Evolutionary conservation across 352 stramenopile genomes (phyloP).

Genomic region (Globisporangium alternatum): DNA sequence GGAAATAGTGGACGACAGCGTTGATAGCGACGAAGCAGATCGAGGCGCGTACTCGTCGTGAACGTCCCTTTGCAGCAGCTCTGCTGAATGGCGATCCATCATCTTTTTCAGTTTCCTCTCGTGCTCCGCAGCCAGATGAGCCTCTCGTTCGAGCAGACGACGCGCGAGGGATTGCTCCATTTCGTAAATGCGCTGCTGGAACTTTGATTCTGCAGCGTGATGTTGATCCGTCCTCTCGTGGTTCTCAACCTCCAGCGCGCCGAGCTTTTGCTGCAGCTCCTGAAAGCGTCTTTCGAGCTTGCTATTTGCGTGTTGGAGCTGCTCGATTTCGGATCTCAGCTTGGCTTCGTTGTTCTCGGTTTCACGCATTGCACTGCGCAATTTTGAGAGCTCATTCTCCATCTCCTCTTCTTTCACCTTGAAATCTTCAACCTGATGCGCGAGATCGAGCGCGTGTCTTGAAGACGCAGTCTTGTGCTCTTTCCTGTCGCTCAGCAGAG

Average conservation of each 20-base stretch:
- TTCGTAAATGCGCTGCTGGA: conserved; percentile 24
- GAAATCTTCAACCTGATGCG: conserved; percentile 17
- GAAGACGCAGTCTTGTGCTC: conserved; percentile 17
- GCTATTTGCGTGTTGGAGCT: conserved; percentile 9
- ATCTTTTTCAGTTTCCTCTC: conserved; percentile 32
- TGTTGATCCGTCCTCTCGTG: conserved; percentile 12
- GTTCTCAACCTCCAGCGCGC: conserved; percentile 5
- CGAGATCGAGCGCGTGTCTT: conserved; percentile 13
- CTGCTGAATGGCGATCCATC: conserved; percentile 37
- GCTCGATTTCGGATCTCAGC: conserved; percentile 9
- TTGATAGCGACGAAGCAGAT: conserved; percentile 26
- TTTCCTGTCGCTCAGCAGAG: conserved; percentile 31
- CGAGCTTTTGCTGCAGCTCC: conserved; percentile 25
- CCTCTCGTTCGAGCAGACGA: conserved; percentile 31
- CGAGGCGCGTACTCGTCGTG: conserved; percentile 5
- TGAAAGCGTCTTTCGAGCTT: conserved; percentile 25
- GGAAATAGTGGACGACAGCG: conserved; percentile 5
- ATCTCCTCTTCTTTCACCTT: conserved; percentile 13
- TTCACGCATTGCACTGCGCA: conserved; percentile 21
- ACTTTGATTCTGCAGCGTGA: conserved; percentile 8
- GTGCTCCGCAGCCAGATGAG: conserved; percentile 34
- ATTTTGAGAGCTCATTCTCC: conserved; percentile 14
- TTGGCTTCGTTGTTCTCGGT: conserved; percentile 11
- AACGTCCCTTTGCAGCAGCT: conserved; percentile 29
- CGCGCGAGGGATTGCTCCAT: conserved; percentile 33